A percentile compares a stretch with the other conserved stretches of the same genome.
Conservation (phyloP, 352 stramenopile genomes). For the Pythium sp. region DNA sequence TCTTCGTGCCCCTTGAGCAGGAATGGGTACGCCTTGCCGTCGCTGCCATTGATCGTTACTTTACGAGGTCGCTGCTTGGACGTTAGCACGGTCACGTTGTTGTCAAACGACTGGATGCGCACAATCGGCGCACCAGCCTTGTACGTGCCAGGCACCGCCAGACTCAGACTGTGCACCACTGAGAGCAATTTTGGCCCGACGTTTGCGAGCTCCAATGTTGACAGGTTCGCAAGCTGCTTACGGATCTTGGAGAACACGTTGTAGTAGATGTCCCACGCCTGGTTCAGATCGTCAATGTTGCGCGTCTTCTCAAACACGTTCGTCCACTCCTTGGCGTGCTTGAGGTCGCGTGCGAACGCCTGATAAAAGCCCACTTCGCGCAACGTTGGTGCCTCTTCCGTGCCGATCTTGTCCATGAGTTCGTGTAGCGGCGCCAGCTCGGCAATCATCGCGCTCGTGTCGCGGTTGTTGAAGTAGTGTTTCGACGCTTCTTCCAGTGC, state of each 20-base stretch:
- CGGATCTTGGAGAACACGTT: conserved; percentile 94
- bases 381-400: conserved; percentile 77
- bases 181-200: conserved; percentile 95
- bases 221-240: conserved; percentile 94
- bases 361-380: conserved; percentile 85
- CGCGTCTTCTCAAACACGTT: conserved; percentile 77
- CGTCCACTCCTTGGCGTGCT: conserved; percentile 81
- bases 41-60: conserved; percentile 97
- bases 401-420: conserved; percentile 76
- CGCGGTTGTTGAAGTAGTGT: conserved; percentile 97
- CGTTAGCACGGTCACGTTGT: conserved; percentile 95
- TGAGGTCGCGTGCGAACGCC: conserved; percentile 93
- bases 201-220: conserved; percentile 95
- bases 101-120: conserved; percentile 92
- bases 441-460: conserved; percentile 96
- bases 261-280: conserved; percentile 99
- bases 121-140: conserved; percentile 84
- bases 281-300: conserved; percentile 81
- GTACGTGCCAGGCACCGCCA: conserved; percentile 96
- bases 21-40: conserved; percentile 99
- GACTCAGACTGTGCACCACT: conserved; percentile 93
- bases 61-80: conserved; percentile 99
- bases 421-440: conserved; percentile 94
- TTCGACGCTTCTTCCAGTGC: conserved; percentile 97
- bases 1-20: conserved; percentile 99